Evolutionary conservation across 75 land plant species (phyloP).

Genomic region (Cryptomeria japonica): DNA sequence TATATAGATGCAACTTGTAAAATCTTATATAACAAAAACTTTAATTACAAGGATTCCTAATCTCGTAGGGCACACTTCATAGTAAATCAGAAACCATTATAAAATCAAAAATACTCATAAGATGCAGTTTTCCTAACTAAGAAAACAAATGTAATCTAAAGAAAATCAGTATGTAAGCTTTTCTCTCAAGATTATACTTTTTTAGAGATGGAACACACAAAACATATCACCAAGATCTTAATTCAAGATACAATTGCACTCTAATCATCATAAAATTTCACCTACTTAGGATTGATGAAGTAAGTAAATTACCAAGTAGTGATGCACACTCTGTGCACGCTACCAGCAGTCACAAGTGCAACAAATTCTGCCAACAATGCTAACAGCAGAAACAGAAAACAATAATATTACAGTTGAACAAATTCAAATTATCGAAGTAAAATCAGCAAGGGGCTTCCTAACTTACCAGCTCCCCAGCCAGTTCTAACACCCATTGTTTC

Average conservation of each 20-base stretch:
- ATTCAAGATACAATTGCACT: not conserved
- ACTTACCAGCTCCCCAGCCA: conserved; percentile 96
- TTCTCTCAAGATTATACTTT: not conserved
- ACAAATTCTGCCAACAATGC: conserved; percentile 78
- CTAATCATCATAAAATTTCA: not conserved
- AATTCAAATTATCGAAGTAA: conserved; percentile 1
- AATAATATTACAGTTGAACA: not conserved
- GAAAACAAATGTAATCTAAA: not conserved
- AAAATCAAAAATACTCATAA: not conserved
- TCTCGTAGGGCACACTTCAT: too few relatives aligned
- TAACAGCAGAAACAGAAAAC: conserved; percentile 21
- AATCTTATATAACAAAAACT: too few relatives aligned
- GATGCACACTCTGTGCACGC: conserved; percentile 92
- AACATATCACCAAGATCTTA: not conserved
- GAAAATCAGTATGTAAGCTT: not conserved
- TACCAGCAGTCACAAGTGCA: conserved; percentile 83
- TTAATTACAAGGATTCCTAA: too few relatives aligned
- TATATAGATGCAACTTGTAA: not conserved
- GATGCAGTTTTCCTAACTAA: not conserved
- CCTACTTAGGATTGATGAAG: not conserved
- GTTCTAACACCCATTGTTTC: conserved; percentile 67
- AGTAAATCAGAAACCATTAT: not conserved
- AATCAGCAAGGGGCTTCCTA: not conserved
- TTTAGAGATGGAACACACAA: not conserved
- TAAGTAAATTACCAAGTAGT: conserved; percentile 81